Percentiles rank a stretch among this genome's conserved stretches.
Conservation (phyloP, 768 basidiomycete genomes). For the Pholiota conissans region DNA sequence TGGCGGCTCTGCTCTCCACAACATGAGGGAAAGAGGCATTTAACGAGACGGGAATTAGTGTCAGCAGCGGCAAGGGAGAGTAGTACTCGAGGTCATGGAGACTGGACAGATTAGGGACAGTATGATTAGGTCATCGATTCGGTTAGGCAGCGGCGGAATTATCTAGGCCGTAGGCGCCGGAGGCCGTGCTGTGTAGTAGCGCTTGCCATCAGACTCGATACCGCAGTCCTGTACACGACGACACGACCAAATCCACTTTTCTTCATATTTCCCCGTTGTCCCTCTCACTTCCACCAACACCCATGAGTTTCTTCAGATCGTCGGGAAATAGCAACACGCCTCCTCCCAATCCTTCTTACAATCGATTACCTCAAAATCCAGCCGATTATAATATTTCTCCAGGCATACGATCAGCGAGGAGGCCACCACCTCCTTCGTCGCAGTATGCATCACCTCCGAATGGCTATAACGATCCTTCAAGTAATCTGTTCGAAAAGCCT, state of each 20-base stretch:
- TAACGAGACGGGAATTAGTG: slow-evolving; percentile 11
- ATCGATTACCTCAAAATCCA: slow-evolving; percentile 34
- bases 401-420: slow-evolving; percentile 33
- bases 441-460: slow-evolving; percentile 37
- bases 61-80: neutral
- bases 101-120: slow-evolving; percentile 6
- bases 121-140: slow-evolving; percentile 21
- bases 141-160: too few relatives aligned
- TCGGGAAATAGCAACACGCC: slow-evolving; percentile 34
- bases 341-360: slow-evolving; percentile 34
- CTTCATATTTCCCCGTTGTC: neutral
- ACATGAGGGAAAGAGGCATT: slow-evolving; percentile 15
- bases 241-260: neutral
- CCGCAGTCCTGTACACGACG: neutral
- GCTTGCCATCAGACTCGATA: neutral
- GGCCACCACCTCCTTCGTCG: slow-evolving; percentile 39
- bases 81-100: slow-evolving; percentile 14
- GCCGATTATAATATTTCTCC: slow-evolving; percentile 11
- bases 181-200: neutral
- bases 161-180: neutral
- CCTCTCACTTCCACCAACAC: neutral
- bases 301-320: slow-evolving; percentile 53
- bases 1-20: slow-evolving; percentile 6
- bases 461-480: slow-evolving; percentile 55
- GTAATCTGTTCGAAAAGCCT: slow-evolving; percentile 50